Evolutionary conservation across 2,329 filamentous ascomycete species (phyloP).

Genomic region (Ophiobolus disseminans): DNA sequence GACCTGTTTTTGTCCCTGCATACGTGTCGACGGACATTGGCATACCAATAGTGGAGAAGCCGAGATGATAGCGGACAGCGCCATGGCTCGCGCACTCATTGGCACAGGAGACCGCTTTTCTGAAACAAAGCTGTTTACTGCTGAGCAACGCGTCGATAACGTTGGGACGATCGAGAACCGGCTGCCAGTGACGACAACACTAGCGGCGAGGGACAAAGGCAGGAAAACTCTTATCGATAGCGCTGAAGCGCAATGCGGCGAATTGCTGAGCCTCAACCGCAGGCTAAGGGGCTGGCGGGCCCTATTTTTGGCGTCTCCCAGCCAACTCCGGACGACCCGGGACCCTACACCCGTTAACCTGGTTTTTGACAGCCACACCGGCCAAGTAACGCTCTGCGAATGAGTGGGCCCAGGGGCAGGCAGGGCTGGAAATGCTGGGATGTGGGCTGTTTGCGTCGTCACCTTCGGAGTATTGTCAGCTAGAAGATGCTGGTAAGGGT

Average conservation of each 20-base stretch:
- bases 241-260: background rate
- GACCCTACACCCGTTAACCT: background rate
- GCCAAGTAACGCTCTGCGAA: background rate
- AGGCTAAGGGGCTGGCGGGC: background rate
- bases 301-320: background rate
- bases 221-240: background rate
- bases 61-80: background rate
- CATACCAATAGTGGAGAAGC: background rate
- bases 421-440: background rate
- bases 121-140: background rate
- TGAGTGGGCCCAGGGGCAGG: background rate
- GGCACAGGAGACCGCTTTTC: background rate
- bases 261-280: background rate
- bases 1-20: background rate
- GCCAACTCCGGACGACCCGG: background rate
- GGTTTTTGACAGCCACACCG: background rate
- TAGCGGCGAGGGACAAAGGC: background rate
- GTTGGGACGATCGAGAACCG: background rate
- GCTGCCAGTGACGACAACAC: background rate
- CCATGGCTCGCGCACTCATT: background rate
- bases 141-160: background rate
- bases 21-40: constrained; percentile 5
- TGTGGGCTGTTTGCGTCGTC: constrained; percentile 1
- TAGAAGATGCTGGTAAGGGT: background rate
- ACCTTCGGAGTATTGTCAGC: background rate